Evolutionary conservation across 495 filamentous ascomycete species (phyloP), one percentile per base, ranked within the genome.

Genomic region (Penicillium alfredii): DNA sequence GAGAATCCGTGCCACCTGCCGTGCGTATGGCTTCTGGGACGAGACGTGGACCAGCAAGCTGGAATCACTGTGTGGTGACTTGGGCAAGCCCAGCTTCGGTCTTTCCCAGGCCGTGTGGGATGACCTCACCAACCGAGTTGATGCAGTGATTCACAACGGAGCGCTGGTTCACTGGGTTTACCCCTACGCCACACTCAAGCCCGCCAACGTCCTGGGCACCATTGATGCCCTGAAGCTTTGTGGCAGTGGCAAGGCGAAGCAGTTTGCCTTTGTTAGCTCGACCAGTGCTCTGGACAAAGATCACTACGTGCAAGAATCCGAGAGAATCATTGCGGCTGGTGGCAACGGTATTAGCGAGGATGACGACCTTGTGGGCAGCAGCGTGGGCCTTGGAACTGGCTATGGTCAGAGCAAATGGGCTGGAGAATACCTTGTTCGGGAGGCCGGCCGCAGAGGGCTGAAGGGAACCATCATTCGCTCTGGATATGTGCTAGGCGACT

Each of bases 401-500:
- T 98, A 98, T 51, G 92, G 88, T 6, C 89, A 96, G 61, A 78
- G 73, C 31, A 98, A 98, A 67, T 88, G 84, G 82, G 80, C 78
- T 14, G 66, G 75, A 6, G 89, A 96, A 58, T 82, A 86, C 48
- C 68, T 98, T 9, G 76, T 89, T 30, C 71, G 82, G 11, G 86
- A 84, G 53, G 90, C 90, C 18, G 87, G 88, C 12, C 68, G 61
- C 32, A 65, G 87, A 38, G 92, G 92, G 18, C 69, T 98, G 8
- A 65, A 61, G 9, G 88, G 86, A 15, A 75, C 75, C 1, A 76
- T 96, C 25, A 64, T 98, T 25, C 76, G 92, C 3, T 85, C 92
- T 8, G 90, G 90, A 21, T 98, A 96, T 54, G 72, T 96, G 2
- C 69, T 82, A 5, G 92, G 89, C 15, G 82, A 89, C 46, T 76